Conservation (phyloP, 306 rosid species). For the Medicago ruthenica region DNA sequence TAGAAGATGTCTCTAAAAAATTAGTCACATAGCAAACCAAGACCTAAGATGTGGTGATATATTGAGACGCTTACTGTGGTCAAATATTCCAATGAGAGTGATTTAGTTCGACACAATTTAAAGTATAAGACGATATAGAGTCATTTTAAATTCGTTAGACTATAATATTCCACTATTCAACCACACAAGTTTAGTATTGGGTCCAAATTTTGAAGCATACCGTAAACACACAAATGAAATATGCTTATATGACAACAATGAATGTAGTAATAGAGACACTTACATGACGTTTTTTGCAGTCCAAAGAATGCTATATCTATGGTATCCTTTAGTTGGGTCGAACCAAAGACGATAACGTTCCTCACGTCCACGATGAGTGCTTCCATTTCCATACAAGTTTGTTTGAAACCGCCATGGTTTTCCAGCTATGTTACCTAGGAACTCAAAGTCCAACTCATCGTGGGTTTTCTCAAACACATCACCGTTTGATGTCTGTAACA, state of each 20-base stretch:
- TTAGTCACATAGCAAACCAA: too few relatives aligned
- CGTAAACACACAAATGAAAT: background rate
- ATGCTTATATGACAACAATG: background rate
- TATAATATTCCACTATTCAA: background rate
- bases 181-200: background rate
- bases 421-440: slow-evolving; percentile 78
- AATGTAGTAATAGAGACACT: slow-evolving; percentile 36
- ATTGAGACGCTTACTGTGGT: too few relatives aligned
- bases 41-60: too few relatives aligned
- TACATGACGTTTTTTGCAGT: slow-evolving; percentile 66
- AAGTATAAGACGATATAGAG: background rate
- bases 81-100: too few relatives aligned
- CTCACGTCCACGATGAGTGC: slow-evolving; percentile 90
- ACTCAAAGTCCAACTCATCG: slow-evolving; percentile 95
- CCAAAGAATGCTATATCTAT: slow-evolving; percentile 97
- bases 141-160: background rate
- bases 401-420: slow-evolving; percentile 98
- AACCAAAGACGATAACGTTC: slow-evolving; percentile 96
- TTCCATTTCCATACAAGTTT: slow-evolving; percentile 88
- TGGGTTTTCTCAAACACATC: slow-evolving; percentile 84
- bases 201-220: background rate
- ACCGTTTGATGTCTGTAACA: slow-evolving; percentile 81
- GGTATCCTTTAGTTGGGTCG: slow-evolving; percentile 76
- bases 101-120: too few relatives aligned
- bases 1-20: too few relatives aligned